These are phyloP conservation scores for Cercophora newfieldiana DNA, from an alignment of 495 filamentous ascomycete genomes.

Conservation along the genomic window DNA sequence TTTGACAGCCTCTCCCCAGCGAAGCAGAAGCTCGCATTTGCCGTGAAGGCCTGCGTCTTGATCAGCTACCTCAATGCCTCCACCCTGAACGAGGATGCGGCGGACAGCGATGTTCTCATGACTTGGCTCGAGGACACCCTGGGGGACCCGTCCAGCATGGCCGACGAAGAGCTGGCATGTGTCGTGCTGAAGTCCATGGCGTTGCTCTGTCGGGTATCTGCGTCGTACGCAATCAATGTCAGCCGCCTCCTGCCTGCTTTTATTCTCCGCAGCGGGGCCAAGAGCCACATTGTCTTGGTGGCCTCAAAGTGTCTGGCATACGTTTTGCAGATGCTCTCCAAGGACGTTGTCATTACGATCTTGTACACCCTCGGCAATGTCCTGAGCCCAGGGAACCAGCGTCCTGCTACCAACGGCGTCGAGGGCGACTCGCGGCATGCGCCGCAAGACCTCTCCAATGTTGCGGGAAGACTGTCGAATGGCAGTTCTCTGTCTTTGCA, in stretches of 20 bases:
- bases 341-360: constrained; percentile 91
- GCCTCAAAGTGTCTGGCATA: constrained; percentile 81
- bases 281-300: constrained; percentile 62
- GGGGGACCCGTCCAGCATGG: constrained; percentile 76
- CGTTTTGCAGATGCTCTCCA: constrained; percentile 74
- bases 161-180: constrained; percentile 68
- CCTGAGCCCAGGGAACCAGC: constrained; percentile 66
- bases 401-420: constrained; percentile 36
- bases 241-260: constrained; percentile 81
- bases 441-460: constrained; percentile 41
- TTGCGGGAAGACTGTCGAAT: constrained; percentile 57
- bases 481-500: constrained; percentile 79
- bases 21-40: constrained; percentile 83
- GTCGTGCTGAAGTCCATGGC: constrained; percentile 80
- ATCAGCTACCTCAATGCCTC: constrained; percentile 82
- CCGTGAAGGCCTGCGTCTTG: constrained; percentile 80
- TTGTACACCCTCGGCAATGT: constrained; percentile 93
- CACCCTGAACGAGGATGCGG: constrained; percentile 72
- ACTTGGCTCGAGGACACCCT: constrained; percentile 83
- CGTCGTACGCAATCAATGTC: constrained; percentile 69
- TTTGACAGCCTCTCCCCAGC: constrained; percentile 83
- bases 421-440: constrained; percentile 38
- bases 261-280: constrained; percentile 75
- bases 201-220: constrained; percentile 70
- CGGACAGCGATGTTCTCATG: constrained; percentile 78